Base-by-base conservation (phyloP, 805 yeast species). In the Candida insectorum region DNA sequence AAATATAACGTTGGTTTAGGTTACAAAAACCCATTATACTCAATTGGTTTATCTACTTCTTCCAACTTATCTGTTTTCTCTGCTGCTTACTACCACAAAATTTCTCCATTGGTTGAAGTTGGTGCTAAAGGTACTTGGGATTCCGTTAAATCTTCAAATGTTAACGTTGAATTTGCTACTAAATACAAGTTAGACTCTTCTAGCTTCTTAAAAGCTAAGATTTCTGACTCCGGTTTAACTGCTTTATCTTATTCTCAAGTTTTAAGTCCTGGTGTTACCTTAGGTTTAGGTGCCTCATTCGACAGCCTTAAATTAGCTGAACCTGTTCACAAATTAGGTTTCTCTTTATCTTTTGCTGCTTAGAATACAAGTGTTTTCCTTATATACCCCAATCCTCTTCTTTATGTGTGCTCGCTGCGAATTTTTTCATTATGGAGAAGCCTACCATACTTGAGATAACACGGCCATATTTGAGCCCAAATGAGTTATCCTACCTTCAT, bases 81-180 rank as follows among this genome's bases (percentile, higher is more conserved):
- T 43, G 96, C 96, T 52, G 91, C 96, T 52, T 88, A 89, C 81
- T 93, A 80, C 87, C 97, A 93, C 82, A 84, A 78, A 69, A 95
- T 93, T 45, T 78, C 88, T 53, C 85, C 94, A 48, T 67, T 72
- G 52, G 86, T 91, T 52, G 96, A 93, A 78, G 95, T 88, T 54
- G 98, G 97, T 73, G 95, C 97, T 58, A 89, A 85, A 77, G 96
- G 96, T 56, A 81, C 93, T 49, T 86, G 91, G 80, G 96, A 88
- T 73, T 80, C 95, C 45, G 77, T 88, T 49, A 75, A 85, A 62
- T 70, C 77, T 52, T 74, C 81, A 63, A 81, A 79, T 58, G 96
- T 89, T 54, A 86, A 83, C 57, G 80, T 93, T 56, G 98, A 93
- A 77, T 84, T 89, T 48, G 97, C 96, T 54, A 79, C 96, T 65